phyloP scores from a whole-genome alignment of 495 filamentous ascomycete species.

The Parmelia sp. region DNA sequence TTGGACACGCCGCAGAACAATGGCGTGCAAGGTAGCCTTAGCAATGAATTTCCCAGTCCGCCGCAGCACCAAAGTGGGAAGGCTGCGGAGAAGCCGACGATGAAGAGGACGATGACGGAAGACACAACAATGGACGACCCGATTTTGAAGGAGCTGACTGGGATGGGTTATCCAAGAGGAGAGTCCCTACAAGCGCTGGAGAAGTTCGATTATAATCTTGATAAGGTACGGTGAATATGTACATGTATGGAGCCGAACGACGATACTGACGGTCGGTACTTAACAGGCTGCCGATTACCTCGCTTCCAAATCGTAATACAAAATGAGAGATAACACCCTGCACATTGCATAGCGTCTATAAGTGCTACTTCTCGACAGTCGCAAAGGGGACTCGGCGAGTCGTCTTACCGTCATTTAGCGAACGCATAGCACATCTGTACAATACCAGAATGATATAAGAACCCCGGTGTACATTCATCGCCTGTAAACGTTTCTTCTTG shows the following conservation, averaged over 20 bases:
- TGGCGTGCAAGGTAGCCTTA: conserved; percentile 12
- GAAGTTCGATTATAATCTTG: conserved; percentile 91
- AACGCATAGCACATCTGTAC: conserved; percentile 2
- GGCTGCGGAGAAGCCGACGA: conserved; percentile 35
- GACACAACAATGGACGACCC: conserved; percentile 82
- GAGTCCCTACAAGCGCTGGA: conserved; percentile 81
- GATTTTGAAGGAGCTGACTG: conserved; percentile 81
- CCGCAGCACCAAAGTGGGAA: conserved; percentile 21
- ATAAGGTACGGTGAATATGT: conserved; percentile 62
- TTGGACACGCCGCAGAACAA: conserved; percentile 48
- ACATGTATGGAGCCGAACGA: not conserved
- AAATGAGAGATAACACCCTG: not conserved
- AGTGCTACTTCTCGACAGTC: not conserved
- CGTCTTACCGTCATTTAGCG: not conserved
- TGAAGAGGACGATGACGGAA: conserved; percentile 63
- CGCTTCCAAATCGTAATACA: conserved; percentile 11
- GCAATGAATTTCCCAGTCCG: conserved; percentile 1
- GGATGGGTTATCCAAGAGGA: conserved; percentile 79
- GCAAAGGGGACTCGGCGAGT: not conserved
- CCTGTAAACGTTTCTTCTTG: not conserved
- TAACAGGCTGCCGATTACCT: conserved; percentile 39
- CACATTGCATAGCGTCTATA: not conserved
- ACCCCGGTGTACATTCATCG: not conserved
- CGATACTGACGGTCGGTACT: not conserved
- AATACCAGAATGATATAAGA: conserved; percentile 1